Evolutionary conservation across 1,139 yeast genomes (phyloP).

Genomic region (Scheffersomyces titani): DNA sequence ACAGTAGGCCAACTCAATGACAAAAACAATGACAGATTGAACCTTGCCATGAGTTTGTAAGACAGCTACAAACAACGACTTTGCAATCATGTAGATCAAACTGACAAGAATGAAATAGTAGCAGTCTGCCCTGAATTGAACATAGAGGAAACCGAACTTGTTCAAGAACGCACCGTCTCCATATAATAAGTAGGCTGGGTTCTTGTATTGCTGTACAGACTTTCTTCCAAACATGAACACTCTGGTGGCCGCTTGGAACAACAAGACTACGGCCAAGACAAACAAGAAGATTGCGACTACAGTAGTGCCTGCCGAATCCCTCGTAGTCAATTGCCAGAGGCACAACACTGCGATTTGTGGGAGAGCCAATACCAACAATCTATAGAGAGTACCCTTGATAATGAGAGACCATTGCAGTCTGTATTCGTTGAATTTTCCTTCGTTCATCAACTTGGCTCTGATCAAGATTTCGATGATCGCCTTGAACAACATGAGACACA

Average conservation of each 20-base stretch:
- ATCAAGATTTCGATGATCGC: constrained; percentile 72
- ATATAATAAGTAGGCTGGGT: constrained; percentile 88
- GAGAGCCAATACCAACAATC: constrained; percentile 77
- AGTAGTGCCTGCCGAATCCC: constrained; percentile 82
- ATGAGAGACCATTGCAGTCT: constrained; percentile 79
- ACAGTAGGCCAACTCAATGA: constrained; percentile 70
- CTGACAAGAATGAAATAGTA: constrained; percentile 78
- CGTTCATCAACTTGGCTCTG: constrained; percentile 59
- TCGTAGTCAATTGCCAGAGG: constrained; percentile 83
- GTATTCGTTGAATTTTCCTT: constrained; percentile 71
- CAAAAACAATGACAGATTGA: constrained; percentile 77
- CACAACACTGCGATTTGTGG: constrained; percentile 84
- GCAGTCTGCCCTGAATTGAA: constrained; percentile 84
- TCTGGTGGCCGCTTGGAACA: constrained; percentile 72
- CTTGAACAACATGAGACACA: constrained; percentile 67
- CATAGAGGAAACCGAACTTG: constrained; percentile 89
- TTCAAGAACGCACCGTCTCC: constrained; percentile 83
- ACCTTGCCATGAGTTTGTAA: constrained; percentile 78
- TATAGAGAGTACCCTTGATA: constrained; percentile 84
- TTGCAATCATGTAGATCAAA: constrained; percentile 64
- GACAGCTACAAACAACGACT: constrained; percentile 84
- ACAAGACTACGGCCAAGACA: constrained; percentile 54
- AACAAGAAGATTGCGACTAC: constrained; percentile 76
- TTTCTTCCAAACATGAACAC: constrained; percentile 71
- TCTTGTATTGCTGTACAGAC: constrained; percentile 73